phyloP scores from a whole-genome alignment of 192 early-diverging fungal genomes.

The Backusella tuberculispora region DNA sequence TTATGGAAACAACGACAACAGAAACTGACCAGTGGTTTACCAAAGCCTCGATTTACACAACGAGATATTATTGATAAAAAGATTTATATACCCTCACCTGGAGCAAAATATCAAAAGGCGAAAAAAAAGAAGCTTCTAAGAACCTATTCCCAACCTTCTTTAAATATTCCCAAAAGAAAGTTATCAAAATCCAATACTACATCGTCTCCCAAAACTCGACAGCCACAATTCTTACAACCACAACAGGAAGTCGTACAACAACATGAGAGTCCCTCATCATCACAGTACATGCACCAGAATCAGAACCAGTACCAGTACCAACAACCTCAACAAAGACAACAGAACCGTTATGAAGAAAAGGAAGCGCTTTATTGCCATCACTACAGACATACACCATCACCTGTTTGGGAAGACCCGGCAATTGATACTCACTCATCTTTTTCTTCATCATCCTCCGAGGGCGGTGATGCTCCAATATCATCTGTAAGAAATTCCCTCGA shows the following conservation, averaged over 20 bases:
- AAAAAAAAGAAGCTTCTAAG: conserved; percentile 29
- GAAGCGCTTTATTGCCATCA: background rate
- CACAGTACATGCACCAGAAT: background rate
- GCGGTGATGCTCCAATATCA: background rate
- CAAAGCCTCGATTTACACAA: conserved; percentile 38
- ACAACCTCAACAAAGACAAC: background rate
- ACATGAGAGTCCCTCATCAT: background rate
- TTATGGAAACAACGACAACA: conserved; percentile 36
- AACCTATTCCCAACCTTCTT: conserved; percentile 23
- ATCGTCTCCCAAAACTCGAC: background rate
- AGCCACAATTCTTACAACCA: background rate
- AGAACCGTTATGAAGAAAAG: background rate
- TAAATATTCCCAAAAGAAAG: background rate
- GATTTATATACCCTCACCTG: conserved; percentile 26
- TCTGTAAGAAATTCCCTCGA: conserved; percentile 32
- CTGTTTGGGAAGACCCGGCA: background rate
- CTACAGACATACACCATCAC: background rate
- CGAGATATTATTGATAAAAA: conserved; percentile 38
- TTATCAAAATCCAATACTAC: conserved; percentile 5
- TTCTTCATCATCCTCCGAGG: background rate
- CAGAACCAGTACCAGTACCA: background rate
- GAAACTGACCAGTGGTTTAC: conserved; percentile 20
- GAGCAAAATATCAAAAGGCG: conserved; percentile 5
- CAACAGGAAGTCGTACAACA: background rate
- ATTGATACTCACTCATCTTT: background rate